Evolutionary conservation across 1,284 basidiomycete genomes (phyloP).

Genomic region (Somion occarium): DNA sequence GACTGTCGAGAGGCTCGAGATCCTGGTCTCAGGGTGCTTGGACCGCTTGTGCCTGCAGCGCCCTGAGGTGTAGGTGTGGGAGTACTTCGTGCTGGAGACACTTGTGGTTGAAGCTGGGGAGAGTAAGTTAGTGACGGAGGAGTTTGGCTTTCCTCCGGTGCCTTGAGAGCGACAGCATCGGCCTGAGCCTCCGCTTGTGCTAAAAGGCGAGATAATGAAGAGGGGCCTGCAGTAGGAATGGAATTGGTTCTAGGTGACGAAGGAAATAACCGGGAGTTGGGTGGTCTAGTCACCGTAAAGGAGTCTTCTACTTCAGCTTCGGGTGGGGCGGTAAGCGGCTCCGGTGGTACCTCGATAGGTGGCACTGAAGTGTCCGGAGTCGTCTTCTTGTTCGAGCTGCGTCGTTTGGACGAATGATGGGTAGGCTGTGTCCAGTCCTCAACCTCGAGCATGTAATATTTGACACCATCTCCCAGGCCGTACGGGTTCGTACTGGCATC

Average conservation of each 20-base stretch:
- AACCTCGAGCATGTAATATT: constrained; percentile 91
- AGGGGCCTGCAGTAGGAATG: constrained; percentile 62
- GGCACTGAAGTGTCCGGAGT: constrained; percentile 12
- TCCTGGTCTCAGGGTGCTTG: constrained; percentile 58
- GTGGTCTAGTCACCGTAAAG: constrained; percentile 54
- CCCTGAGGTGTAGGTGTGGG: constrained; percentile 16
- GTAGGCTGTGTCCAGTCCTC: constrained; percentile 86
- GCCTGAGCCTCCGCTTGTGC: constrained; percentile 52
- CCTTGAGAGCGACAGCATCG: not conserved
- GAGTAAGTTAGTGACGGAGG: constrained; percentile 12
- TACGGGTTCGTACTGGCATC: constrained; percentile 72
- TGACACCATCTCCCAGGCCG: constrained; percentile 84
- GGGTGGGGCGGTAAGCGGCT: constrained; percentile 49
- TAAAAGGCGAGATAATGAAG: constrained; percentile 68
- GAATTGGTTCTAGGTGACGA: constrained; percentile 60
- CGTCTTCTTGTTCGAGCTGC: constrained; percentile 44
- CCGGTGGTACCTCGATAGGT: constrained; percentile 29
- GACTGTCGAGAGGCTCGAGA: constrained; percentile 66
- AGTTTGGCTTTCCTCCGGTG: not conserved
- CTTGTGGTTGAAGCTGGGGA: constrained; percentile 10
- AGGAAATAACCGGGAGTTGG: constrained; percentile 61
- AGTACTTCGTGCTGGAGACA: constrained; percentile 12
- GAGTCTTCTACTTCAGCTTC: constrained; percentile 65
- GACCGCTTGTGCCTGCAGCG: constrained; percentile 25
- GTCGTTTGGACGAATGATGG: constrained; percentile 51